These are phyloP conservation scores for Nothopassalora personata DNA, from an alignment of 2,329 filamentous ascomycete species.

Conservation along the genomic window DNA sequence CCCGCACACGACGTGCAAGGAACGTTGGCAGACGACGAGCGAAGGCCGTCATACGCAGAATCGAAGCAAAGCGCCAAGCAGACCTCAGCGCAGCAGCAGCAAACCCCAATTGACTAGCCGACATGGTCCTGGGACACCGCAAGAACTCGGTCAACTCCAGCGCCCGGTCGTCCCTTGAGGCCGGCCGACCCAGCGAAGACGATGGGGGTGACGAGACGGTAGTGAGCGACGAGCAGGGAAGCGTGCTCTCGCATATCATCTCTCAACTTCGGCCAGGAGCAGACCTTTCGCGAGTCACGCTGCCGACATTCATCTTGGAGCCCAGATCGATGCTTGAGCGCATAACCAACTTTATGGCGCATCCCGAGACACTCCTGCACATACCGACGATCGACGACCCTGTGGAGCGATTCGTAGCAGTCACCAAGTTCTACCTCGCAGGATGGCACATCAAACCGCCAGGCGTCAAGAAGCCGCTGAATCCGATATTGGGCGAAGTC, in stretches of 20 bases:
- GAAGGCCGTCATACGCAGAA: not conserved
- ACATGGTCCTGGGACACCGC: conserved; percentile 47
- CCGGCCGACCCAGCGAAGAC: conserved; percentile 34
- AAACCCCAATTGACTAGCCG: conserved; percentile 9
- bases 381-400: conserved; percentile 87
- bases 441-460: conserved; percentile 98
- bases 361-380: conserved; percentile 88
- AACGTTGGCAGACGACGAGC: no score
- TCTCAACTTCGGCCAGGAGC: conserved; percentile 92
- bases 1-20: no score
- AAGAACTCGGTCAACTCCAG: conserved; percentile 41
- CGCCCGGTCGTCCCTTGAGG: conserved; percentile 41
- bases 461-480: conserved; percentile 96
- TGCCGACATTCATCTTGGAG: conserved; percentile 97
- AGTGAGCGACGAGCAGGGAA: conserved; percentile 88
- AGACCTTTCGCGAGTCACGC: conserved; percentile 86
- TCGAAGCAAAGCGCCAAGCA: not conserved
- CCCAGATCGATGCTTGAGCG: conserved; percentile 96
- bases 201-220: conserved; percentile 57
- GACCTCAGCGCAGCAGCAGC: not conserved
- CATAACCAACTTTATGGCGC: conserved; percentile 99
- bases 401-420: conserved; percentile 80
- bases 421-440: conserved; percentile 96
- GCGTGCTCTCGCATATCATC: conserved; percentile 95
- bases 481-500: conserved; percentile 90